phyloP scores from a whole-genome alignment of 148 eudicot genomes.

The Nepenthes gracilis region DNA sequence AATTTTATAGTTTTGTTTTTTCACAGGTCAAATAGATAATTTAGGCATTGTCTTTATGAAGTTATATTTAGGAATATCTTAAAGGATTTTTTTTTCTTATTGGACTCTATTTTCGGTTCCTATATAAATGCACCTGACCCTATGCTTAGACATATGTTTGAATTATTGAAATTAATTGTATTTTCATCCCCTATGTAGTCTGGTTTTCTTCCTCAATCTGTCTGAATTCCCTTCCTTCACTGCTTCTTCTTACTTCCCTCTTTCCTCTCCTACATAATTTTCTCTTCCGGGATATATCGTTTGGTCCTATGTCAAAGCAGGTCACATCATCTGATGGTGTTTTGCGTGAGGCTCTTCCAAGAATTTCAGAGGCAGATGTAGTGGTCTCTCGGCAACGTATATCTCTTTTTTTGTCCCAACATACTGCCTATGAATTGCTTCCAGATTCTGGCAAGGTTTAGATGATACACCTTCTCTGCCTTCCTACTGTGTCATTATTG shows the following conservation, averaged over 20 bases:
- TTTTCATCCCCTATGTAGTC: too few relatives aligned
- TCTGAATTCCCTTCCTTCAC: neutral
- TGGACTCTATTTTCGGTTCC: too few relatives aligned
- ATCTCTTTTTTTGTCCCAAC: constrained; percentile 66
- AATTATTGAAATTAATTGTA: too few relatives aligned
- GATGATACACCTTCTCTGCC: constrained; percentile 4
- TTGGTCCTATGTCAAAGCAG: constrained; percentile 11
- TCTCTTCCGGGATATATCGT: neutral
- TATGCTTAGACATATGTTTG: too few relatives aligned
- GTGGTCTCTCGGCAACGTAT: constrained; percentile 73
- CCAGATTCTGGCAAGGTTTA: constrained; percentile 96
- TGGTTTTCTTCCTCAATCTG: too few relatives aligned
- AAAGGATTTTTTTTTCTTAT: too few relatives aligned
- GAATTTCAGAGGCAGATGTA: constrained; percentile 55
- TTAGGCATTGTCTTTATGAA: too few relatives aligned
- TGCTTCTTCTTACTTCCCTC: neutral
- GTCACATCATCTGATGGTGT: constrained; percentile 21
- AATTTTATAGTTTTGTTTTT: too few relatives aligned
- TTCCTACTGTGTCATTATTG: neutral
- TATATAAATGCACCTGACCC: too few relatives aligned
- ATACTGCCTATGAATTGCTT: constrained; percentile 81
- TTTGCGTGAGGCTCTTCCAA: constrained; percentile 38
- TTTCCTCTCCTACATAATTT: neutral
- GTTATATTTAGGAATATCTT: too few relatives aligned
- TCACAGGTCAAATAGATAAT: too few relatives aligned